Evolutionary conservation across 495 filamentous ascomycete genomes (phyloP).

Genomic region (Penicillium ucsense): DNA sequence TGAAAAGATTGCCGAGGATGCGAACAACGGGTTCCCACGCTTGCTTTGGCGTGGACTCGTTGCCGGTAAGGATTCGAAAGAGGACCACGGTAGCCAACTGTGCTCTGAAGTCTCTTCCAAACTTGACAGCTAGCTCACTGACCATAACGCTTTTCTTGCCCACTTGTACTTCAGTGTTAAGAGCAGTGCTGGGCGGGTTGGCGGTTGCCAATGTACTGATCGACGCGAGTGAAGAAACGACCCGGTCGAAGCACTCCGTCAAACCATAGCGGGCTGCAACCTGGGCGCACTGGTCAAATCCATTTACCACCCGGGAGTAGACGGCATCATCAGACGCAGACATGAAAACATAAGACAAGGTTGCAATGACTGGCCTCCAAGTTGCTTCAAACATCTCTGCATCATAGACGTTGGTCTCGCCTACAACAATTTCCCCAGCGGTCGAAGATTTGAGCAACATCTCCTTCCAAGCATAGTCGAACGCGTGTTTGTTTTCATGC

Average conservation of each 20-base stretch:
- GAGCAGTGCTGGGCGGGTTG: conserved; percentile 63
- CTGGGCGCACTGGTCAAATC: conserved; percentile 91
- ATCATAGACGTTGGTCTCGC: conserved; percentile 90
- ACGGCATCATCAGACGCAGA: conserved; percentile 97
- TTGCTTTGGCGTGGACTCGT: conserved; percentile 62
- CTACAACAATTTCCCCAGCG: conserved; percentile 62
- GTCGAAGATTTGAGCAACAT: conserved; percentile 76
- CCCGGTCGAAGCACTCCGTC: conserved; percentile 81
- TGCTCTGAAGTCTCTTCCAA: conserved; percentile 87
- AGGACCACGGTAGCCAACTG: conserved; percentile 89
- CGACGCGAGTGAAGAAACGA: conserved; percentile 76
- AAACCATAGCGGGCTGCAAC: conserved; percentile 82
- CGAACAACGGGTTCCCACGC: conserved; percentile 84
- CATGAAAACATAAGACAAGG: conserved; percentile 96
- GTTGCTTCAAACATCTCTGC: conserved; percentile 95
- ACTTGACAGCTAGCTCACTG: conserved; percentile 93
- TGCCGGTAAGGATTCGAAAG: conserved; percentile 79
- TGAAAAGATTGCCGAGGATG: conserved; percentile 90
- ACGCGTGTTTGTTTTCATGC: conserved; percentile 90
- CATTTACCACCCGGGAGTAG: conserved; percentile 83
- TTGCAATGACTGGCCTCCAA: conserved; percentile 91
- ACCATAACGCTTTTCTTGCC: conserved; percentile 95
- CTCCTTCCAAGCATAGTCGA: conserved; percentile 96
- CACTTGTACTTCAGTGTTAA: conserved; percentile 95
- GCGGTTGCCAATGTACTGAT: conserved; percentile 80